phyloP scores from a whole-genome alignment of 495 filamentous ascomycete species.

The Penicillium roqueforti region DNA sequence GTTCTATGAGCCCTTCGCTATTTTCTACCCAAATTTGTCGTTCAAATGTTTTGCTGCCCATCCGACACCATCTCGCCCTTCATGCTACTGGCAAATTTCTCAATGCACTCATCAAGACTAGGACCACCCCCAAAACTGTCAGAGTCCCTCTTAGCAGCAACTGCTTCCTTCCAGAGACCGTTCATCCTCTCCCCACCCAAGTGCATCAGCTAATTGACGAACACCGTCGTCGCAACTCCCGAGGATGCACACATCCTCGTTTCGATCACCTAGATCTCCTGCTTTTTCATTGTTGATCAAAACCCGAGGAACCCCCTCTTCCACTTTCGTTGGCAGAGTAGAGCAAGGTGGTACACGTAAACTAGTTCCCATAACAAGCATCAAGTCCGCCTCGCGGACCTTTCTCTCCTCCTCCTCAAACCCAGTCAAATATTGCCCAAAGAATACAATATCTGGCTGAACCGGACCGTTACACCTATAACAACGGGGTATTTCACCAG shows the following conservation, averaged over 20 bases:
- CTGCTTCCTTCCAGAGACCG: conserved; percentile 49
- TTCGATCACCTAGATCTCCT: conserved; percentile 62
- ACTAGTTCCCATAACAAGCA: conserved; percentile 85
- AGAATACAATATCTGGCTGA: conserved; percentile 94
- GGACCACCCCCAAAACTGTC: conserved; percentile 14
- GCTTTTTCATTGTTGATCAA: conserved; percentile 77
- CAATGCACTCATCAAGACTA: conserved; percentile 42
- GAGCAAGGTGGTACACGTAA: conserved; percentile 80
- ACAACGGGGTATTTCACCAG: conserved; percentile 65
- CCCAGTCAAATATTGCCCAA: conserved; percentile 64
- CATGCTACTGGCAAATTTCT: conserved; percentile 29
- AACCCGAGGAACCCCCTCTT: conserved; percentile 58
- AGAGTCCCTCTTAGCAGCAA: conserved; percentile 19
- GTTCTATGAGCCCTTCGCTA: background rate
- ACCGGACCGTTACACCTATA: conserved; percentile 65
- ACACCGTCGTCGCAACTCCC: conserved; percentile 73
- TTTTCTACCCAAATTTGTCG: conserved; percentile 15
- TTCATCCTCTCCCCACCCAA: conserved; percentile 86
- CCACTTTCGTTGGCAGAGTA: conserved; percentile 54
- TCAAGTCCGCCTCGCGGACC: conserved; percentile 60
- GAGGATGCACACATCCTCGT: conserved; percentile 63
- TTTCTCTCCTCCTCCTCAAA: conserved; percentile 56
- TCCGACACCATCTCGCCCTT: conserved; percentile 20
- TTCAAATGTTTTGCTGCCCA: conserved; percentile 26
- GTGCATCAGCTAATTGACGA: conserved; percentile 63